Percentiles rank a stretch among this genome's conserved stretches.
These are phyloP conservation scores for Annulohypoxylon stygium DNA, from an alignment of 495 filamentous ascomycete genomes.

Conservation along the genomic window DNA sequence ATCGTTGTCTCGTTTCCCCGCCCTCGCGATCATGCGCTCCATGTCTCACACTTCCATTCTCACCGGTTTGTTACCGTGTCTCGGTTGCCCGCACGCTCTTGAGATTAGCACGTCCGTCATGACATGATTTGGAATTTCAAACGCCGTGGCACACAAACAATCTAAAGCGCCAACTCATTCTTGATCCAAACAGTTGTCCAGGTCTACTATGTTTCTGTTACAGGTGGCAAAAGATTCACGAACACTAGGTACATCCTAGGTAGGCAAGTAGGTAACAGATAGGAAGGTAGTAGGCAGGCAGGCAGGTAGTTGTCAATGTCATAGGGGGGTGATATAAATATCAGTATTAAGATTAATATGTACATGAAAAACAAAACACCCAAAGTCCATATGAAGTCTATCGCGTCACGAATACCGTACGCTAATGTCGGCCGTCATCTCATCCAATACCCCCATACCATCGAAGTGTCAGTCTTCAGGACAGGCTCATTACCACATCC, in stretches of 20 bases:
- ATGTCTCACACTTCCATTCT: neutral
- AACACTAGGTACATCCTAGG: too few relatives aligned
- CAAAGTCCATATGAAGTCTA: neutral
- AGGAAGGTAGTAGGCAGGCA: neutral
- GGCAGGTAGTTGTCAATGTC: neutral
- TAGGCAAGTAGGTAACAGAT: too few relatives aligned
- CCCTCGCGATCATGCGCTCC: neutral
- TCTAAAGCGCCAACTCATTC: neutral
- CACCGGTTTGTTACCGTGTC: neutral
- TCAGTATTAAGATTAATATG: slow-evolving; percentile 21
- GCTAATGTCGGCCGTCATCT: slow-evolving; percentile 12
- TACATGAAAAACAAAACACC: slow-evolving; percentile 22
- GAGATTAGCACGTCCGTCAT: neutral
- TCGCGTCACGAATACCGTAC: neutral
- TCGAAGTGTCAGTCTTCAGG: slow-evolving; percentile 1
- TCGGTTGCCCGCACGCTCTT: neutral
- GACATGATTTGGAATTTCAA: neutral
- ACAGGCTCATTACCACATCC: neutral
- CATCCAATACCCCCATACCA: slow-evolving; percentile 19
- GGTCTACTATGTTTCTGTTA: neutral
- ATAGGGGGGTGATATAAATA: neutral
- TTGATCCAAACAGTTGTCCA: neutral
- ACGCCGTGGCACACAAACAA: neutral
- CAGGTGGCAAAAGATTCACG: too few relatives aligned
- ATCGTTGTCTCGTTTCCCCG: neutral